Conservation (phyloP, 306 rosid genomes). For the Prunus dulcis region DNA sequence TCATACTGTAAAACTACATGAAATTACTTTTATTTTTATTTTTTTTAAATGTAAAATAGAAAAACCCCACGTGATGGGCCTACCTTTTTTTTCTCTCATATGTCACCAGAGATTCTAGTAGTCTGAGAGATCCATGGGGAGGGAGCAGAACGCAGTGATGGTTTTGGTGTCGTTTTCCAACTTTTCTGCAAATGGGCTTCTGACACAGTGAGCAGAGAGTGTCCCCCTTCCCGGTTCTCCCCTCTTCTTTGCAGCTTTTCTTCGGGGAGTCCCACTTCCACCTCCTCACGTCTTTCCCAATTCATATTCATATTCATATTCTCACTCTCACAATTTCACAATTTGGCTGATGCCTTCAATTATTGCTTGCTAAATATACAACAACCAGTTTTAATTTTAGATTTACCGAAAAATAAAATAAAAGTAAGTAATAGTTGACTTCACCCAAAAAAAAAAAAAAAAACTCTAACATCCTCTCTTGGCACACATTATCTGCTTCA, state of each 20-base stretch:
- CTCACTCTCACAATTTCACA: too few relatives aligned
- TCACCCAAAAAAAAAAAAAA: too few relatives aligned
- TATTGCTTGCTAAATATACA: background rate
- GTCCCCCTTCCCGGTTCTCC: background rate
- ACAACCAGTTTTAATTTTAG: too few relatives aligned
- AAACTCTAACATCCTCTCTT: background rate
- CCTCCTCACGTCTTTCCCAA: background rate
- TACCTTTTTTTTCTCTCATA: constrained; percentile 1
- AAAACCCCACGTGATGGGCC: background rate
- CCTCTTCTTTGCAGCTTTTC: constrained; percentile 8
- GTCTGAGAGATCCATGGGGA: background rate
- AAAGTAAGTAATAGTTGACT: too few relatives aligned
- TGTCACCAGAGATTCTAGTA: background rate
- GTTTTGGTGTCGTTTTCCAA: constrained; percentile 16
- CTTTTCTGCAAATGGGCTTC: constrained; percentile 17
- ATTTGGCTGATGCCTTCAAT: background rate
- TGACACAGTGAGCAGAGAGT: constrained; percentile 1
- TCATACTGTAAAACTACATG: background rate
- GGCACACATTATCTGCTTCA: background rate
- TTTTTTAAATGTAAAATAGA: background rate
- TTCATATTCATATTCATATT: background rate
- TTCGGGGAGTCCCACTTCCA: background rate
- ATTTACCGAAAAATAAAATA: too few relatives aligned
- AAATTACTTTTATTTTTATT: background rate
- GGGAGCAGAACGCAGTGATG: background rate